Base-by-base conservation (phyloP, 805 yeast species). In the Deakozyma indianensis region DNA sequence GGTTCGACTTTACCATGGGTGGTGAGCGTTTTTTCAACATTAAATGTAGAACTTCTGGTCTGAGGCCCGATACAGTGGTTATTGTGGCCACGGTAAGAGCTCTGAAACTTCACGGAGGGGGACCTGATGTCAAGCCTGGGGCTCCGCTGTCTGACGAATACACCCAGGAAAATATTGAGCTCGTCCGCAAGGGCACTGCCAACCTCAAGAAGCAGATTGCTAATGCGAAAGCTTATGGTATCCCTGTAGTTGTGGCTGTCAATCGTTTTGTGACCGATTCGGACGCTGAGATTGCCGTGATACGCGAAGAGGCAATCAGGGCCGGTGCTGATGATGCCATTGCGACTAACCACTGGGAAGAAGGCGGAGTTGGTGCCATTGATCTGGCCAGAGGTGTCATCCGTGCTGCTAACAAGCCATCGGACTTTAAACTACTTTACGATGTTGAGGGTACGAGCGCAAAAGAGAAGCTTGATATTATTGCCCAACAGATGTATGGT, bases 1-100 rank as follows among this genome's bases (percentile, higher is more conserved):
- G 98, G 45, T 90, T 90, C 67, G 97, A 90, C 66, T 90, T 92
- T 71, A 90, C 96, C 43, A 90, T 90, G 97, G 98, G 98, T 53
- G 97, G 97, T 55, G 98, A 90, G 70, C 76, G 97, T 58, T 90
- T 90, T 68, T 76, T 90, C 66, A 86, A 90, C 70, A 90, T 90
- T 64, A 90, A 90, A 69, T 87, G 96, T 65, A 80, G 97, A 62
- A 74, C 94, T 18, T 82, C 94, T 35, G 96, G 95, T 3, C 71
- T 83, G 48, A 67, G 71, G 35, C 97, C 97, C 32, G 94, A 88
- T 61, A 83, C 83, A 35, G 90, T 90, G 46, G 95, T 90, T 41
- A 76, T 90, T 56, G 97, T 90, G 48, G 96, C 96, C 32, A 90
- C 97, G 27, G 92, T 90, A 2, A 74, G 96, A 60, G 97, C 97